A percentile compares a stretch with the other conserved stretches of the same genome.
These are phyloP conservation scores for Aquilaria yunnanensis DNA, from an alignment of 345 rosid species.

Conservation along the genomic window DNA sequence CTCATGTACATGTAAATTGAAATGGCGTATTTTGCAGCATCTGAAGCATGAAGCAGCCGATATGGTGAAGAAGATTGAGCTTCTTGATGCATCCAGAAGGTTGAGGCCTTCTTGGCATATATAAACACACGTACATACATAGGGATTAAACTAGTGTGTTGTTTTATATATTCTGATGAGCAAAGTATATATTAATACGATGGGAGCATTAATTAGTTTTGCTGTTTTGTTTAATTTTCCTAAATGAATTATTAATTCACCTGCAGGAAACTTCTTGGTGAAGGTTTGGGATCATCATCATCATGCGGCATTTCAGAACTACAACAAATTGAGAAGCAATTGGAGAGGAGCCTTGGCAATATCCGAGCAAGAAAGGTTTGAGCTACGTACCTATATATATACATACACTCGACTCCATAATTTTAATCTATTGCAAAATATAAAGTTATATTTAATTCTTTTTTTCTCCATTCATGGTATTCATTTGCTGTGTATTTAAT, in stretches of 20 bases:
- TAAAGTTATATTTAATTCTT: no score
- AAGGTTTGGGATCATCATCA: conserved; percentile 27
- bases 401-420: no score
- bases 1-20: conserved; percentile 1
- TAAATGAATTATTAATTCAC: no score
- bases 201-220: no score
- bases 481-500: no score
- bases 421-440: no score
- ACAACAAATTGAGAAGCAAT: conserved; percentile 53
- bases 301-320: conserved; percentile 48
- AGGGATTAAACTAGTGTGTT: no score
- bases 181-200: neutral
- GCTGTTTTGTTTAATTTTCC: no score
- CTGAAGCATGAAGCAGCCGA: conserved; percentile 65
- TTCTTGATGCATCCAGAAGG: conserved; percentile 74
- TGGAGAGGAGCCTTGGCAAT: conserved; percentile 47
- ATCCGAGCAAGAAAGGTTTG: conserved; percentile 54
- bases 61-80: conserved; percentile 77
- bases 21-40: conserved; percentile 35
- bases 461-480: no score
- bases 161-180: no score
- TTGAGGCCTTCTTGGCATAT: neutral
- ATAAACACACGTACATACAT: no score
- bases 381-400: no score
- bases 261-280: conserved; percentile 54